Conservation (phyloP, 2,329 filamentous ascomycete genomes). For the Pseudocercospora eumusae region DNA sequence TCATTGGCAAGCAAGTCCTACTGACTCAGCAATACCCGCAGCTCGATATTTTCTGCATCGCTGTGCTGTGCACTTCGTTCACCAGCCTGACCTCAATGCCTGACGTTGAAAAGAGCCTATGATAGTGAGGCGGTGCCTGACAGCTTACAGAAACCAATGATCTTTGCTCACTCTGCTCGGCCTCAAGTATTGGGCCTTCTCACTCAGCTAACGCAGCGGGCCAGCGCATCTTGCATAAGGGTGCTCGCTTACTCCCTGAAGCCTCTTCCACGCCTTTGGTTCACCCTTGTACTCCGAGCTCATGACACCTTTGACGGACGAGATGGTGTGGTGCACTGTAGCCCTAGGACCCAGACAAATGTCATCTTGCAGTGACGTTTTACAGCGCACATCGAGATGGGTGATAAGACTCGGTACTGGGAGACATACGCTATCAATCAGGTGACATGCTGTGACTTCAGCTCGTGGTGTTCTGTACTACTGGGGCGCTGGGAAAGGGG, state of each 20-base stretch:
- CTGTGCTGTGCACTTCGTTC: conserved; percentile 1
- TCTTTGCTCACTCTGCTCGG: conserved; percentile 16
- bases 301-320: conserved; percentile 3
- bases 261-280: conserved; percentile 20
- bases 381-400: conserved; percentile 24
- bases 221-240: conserved; percentile 32
- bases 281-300: conserved; percentile 15
- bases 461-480: not conserved
- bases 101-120: conserved; percentile 29
- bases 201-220: conserved; percentile 26
- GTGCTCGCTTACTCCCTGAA: conserved; percentile 16
- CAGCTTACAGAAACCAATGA: conserved; percentile 28
- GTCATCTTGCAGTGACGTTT: conserved; percentile 24
- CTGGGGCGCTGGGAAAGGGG: not conserved
- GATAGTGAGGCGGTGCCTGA: conserved; percentile 28
- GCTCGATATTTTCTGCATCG: not conserved
- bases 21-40: not conserved
- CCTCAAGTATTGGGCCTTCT: conserved; percentile 27
- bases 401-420: conserved; percentile 16
- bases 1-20: not conserved
- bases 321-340: conserved; percentile 21
- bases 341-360: conserved; percentile 14
- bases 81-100: conserved; percentile 9
- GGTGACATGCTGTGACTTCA: conserved; percentile 18
- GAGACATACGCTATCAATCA: conserved; percentile 25